Conservation (phyloP, 257 asterid genomes). For the Nicotiana paniculata region DNA sequence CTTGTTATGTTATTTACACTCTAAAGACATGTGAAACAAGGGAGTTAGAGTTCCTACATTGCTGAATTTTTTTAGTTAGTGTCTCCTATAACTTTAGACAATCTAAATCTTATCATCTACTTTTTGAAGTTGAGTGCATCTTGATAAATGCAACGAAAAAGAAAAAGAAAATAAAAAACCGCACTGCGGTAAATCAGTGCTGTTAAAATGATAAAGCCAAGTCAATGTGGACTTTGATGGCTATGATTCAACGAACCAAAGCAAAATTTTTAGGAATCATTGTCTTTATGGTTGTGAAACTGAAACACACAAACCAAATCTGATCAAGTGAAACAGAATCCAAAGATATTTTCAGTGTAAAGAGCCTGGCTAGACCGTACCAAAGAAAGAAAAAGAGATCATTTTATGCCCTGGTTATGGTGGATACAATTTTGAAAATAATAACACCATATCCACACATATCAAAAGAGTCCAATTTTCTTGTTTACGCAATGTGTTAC, state of each 20-base stretch:
- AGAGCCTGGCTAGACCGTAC: not conserved
- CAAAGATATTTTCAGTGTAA: not conserved
- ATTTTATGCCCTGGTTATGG: not conserved
- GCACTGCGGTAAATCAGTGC: not conserved
- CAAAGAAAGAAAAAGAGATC: not conserved
- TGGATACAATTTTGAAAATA: not conserved
- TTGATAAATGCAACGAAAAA: not conserved
- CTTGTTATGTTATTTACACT: too few species aligned
- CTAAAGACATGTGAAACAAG: too few species aligned
- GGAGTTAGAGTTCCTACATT: too few species aligned
- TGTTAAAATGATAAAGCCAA: not conserved
- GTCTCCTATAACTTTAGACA: not conserved
- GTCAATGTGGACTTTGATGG: not conserved
- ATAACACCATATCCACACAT: conserved; percentile 3
- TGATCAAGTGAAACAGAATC: not conserved
- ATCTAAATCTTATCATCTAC: not conserved
- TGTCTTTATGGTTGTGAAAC: conserved; percentile 3
- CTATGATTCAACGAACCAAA: not conserved
- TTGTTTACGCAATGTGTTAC: not conserved
- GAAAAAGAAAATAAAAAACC: not conserved
- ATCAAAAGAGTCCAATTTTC: not conserved
- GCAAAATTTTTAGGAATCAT: not conserved
- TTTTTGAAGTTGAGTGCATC: not conserved
- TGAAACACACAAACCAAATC: not conserved
- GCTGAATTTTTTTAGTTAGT: not conserved